Evolutionary conservation across 257 asterid species (phyloP), one percentile per base, ranked within the genome.

Genomic region (Forsythia suspensa): DNA sequence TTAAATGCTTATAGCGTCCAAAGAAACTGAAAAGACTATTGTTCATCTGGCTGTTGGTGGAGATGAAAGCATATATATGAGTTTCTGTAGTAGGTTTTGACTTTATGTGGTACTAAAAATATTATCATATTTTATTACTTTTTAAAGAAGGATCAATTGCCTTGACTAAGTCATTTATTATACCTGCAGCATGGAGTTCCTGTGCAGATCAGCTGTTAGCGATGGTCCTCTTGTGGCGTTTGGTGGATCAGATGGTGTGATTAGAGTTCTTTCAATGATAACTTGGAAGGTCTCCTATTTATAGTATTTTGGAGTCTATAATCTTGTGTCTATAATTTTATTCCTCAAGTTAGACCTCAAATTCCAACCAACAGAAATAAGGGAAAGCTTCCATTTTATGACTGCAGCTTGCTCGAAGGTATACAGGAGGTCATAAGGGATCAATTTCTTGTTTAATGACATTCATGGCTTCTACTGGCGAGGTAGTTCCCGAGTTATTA

Each of bases 171-270:
- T 65, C 20, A 41, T 15, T 40, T 72, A 46, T 82, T 87, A 48
- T 81, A 59, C 71, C 71, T 84, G 80, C 96, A 94, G 97, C 76
- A 92, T 92, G 98, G 98, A 89, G 85, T 93, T 93, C 86, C 91
- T 95, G 3, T 92, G 92, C 82, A 89, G 85, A 86, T 85, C 98
- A 42, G 42, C 91, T 77, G 85, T 88, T 73, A 89, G 82, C 78
- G 99, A 95, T 84, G 99, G 97, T 36, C 99, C 99, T 85, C 94
- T 93, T 80, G 98, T 95, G 84, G 98, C 98, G 71, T 95, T 95
- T 89, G 99, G 99, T 86, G 94, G 96, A 48, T 93, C 99, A 43
- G 98, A 95, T 80, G 99, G 99, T 74, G 98, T 91, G 76, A 95
- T 95, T 76, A 92, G 99, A 90, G 98, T 95, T 80, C 99, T 95